These are phyloP conservation scores for Coemansia sp. DNA, from an alignment of 192 early-diverging fungal species.

Conservation along the genomic window DNA sequence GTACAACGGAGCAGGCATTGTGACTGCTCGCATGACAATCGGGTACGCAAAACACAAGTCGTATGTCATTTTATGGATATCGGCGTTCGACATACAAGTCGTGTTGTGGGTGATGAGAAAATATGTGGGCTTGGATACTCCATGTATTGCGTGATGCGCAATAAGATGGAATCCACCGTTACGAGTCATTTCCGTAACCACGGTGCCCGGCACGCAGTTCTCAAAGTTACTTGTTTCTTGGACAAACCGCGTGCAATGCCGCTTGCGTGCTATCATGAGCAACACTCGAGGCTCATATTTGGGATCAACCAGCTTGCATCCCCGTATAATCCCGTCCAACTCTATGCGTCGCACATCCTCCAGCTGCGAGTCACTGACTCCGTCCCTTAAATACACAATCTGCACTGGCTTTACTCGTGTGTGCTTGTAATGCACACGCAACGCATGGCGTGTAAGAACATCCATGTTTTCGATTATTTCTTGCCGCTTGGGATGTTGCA, in stretches of 20 bases:
- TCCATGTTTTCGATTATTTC: conserved; percentile 44
- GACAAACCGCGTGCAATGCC: conserved; percentile 31
- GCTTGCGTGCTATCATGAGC: conserved; percentile 29
- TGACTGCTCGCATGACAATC: conserved; percentile 16
- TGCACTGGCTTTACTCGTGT: conserved; percentile 51
- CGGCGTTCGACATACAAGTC: not conserved
- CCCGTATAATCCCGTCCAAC: conserved; percentile 19
- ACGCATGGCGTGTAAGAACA: conserved; percentile 31
- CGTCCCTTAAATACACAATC: conserved; percentile 64
- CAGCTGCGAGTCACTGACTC: conserved; percentile 44
- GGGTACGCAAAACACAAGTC: conserved; percentile 35
- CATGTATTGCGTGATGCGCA: conserved; percentile 25
- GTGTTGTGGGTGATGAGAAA: conserved; percentile 40
- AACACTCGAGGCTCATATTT: conserved; percentile 23
- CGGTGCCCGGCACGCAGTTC: conserved; percentile 34
- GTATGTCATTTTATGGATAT: conserved; percentile 16
- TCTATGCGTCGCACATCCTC: conserved; percentile 22
- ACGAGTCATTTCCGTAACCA: conserved; percentile 6
- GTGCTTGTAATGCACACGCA: conserved; percentile 40
- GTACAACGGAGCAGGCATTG: conserved; percentile 42
- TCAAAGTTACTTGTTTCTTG: not conserved
- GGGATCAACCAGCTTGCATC: conserved; percentile 21
- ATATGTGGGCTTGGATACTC: conserved; percentile 22
- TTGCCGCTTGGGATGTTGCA: conserved; percentile 40
- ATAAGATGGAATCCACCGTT: conserved; percentile 24